Percentiles rank a stretch among this genome's conserved stretches.
Evolutionary conservation across 2,329 filamentous ascomycete species (phyloP).

Genomic region (Leptosphaerulina australis): DNA sequence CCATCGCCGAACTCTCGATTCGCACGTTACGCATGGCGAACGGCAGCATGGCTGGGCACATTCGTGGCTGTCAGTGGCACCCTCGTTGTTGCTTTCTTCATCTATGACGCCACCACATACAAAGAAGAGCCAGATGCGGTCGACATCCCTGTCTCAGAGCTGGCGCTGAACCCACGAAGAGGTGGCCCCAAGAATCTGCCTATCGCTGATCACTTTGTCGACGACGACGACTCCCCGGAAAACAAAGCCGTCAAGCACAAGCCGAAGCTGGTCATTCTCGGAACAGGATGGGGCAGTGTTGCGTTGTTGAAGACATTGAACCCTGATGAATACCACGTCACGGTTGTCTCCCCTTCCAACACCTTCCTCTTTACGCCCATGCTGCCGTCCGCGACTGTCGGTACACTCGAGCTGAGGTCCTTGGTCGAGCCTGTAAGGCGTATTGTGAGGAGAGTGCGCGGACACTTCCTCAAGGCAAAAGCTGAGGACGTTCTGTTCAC

Average conservation of each 20-base stretch:
- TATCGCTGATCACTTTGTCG: constrained; percentile 84
- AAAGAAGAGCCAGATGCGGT: constrained; percentile 68
- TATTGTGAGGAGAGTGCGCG: constrained; percentile 76
- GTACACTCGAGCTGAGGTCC: constrained; percentile 87
- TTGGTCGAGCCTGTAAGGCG: constrained; percentile 90
- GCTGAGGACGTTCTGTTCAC: constrained; percentile 93
- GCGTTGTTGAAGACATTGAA: constrained; percentile 88
- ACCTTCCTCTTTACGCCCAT: constrained; percentile 99
- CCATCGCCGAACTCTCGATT: constrained; percentile 44
- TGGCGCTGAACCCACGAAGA: constrained; percentile 77
- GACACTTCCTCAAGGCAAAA: constrained; percentile 86
- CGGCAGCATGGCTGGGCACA: constrained; percentile 74
- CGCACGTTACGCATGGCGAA: constrained; percentile 66
- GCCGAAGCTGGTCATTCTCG: constrained; percentile 88
- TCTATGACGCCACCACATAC: constrained; percentile 94
- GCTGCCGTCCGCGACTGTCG: constrained; percentile 95
- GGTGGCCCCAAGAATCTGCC: constrained; percentile 96
- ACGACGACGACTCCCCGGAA: constrained; percentile 80
- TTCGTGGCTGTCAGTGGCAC: constrained; percentile 73
- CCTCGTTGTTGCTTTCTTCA: constrained; percentile 81
- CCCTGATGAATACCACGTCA: constrained; percentile 92
- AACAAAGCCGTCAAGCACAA: constrained; percentile 80
- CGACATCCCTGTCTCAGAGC: constrained; percentile 82
- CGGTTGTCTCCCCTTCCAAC: constrained; percentile 90
- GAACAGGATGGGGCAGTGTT: constrained; percentile 94